Percentiles rank a stretch among this genome's conserved stretches.
phyloP scores from a whole-genome alignment of 768 basidiomycete species.

The Xerocomellus chrysenteron region DNA sequence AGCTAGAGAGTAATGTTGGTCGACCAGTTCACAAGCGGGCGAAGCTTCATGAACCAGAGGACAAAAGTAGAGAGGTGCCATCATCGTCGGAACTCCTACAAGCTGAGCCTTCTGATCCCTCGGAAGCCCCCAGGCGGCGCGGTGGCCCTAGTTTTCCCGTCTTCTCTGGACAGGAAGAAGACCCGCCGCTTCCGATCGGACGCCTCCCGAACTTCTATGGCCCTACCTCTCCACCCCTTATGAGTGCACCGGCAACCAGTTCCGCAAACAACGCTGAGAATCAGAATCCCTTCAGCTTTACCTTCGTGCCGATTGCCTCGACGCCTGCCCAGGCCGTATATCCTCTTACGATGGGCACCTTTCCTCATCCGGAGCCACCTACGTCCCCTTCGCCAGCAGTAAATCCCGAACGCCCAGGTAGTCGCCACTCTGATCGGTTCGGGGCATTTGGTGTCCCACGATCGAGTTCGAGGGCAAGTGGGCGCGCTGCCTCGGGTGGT shows the following conservation, averaged over 20 bases:
- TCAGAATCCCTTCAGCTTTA: constrained; percentile 52
- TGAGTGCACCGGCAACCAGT: constrained; percentile 39
- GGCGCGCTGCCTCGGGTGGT: constrained; percentile 27
- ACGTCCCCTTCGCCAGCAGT: constrained; percentile 34
- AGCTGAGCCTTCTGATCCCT: constrained; percentile 17
- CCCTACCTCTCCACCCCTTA: constrained; percentile 40
- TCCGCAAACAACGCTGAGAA: constrained; percentile 54
- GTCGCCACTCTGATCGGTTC: constrained; percentile 33
- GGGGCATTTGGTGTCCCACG: constrained; percentile 35
- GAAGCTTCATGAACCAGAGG: constrained; percentile 35
- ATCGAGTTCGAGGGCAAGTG: constrained; percentile 38
- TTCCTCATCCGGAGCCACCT: constrained; percentile 36
- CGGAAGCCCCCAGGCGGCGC: constrained; percentile 19
- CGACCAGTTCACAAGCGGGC: constrained; percentile 55
- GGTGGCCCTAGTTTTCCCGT: constrained; percentile 46
- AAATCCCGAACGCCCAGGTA: constrained; percentile 33
- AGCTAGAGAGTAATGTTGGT: constrained; percentile 37
- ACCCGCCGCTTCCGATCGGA: constrained; percentile 52
- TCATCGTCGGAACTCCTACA: constrained; percentile 11
- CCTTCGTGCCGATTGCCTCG: constrained; percentile 50
- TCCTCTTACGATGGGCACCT: constrained; percentile 38
- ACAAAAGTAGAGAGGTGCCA: constrained; percentile 15
- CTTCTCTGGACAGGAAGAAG: constrained; percentile 43
- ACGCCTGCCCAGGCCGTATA: constrained; percentile 46
- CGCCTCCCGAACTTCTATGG: constrained; percentile 53